Percentiles rank a stretch among this genome's conserved stretches.
Evolutionary conservation across 192 early-diverging fungal species (phyloP).

Genomic region (Backusella mclennaniae): DNA sequence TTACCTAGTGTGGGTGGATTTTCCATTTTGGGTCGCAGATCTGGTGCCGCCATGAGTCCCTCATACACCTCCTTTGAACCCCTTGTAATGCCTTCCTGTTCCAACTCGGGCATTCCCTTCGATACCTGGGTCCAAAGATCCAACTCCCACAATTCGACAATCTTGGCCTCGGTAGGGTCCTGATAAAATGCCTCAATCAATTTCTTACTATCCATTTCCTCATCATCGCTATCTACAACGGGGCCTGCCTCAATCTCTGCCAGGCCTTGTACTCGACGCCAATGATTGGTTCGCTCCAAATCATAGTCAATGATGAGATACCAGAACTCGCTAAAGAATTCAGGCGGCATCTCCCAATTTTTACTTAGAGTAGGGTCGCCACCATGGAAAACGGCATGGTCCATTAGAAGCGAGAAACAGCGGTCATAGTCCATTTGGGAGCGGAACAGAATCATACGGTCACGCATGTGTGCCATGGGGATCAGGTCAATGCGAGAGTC

Average conservation of each 20-base stretch:
- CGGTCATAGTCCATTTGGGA: constrained; percentile 33
- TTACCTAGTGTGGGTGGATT: neutral
- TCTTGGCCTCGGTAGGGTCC: neutral
- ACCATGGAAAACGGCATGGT: constrained; percentile 28
- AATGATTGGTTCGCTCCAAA: constrained; percentile 27
- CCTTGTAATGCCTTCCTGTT: neutral
- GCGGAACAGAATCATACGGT: constrained; percentile 41
- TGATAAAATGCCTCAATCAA: neutral
- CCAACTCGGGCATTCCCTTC: neutral
- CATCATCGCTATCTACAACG: neutral
- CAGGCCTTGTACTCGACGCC: constrained; percentile 23
- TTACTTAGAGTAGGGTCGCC: constrained; percentile 29
- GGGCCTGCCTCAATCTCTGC: neutral
- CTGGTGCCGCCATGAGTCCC: neutral
- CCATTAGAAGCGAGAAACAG: constrained; percentile 28
- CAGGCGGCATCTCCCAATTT: constrained; percentile 32
- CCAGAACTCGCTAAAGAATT: constrained; percentile 33
- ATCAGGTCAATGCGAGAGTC: constrained; percentile 38
- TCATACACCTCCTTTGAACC: neutral
- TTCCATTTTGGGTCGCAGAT: neutral
- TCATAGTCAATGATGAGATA: constrained; percentile 25
- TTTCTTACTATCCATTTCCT: neutral
- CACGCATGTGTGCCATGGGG: constrained; percentile 35
- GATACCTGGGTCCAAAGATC: neutral
- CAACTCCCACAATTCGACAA: neutral